phyloP scores from a whole-genome alignment of 2,329 filamentous ascomycete genomes.

The Fusarium equiseti region DNA sequence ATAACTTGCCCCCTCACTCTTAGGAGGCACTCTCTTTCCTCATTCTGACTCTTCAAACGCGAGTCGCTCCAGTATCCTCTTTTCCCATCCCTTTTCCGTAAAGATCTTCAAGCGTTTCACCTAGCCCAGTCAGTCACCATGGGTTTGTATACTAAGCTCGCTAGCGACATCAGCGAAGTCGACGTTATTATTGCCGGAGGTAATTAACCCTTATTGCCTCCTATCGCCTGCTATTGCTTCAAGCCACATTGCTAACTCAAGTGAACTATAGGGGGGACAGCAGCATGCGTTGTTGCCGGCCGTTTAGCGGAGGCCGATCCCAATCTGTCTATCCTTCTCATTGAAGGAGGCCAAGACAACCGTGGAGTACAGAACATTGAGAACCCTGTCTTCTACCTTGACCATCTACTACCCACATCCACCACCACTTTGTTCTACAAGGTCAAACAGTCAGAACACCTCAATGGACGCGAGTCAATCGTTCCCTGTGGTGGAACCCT shows the following conservation, averaged over 20 bases:
- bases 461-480: constrained; percentile 43
- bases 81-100: neutral
- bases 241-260: constrained; percentile 4
- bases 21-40: neutral
- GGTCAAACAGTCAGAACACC: constrained; percentile 39
- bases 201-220: neutral
- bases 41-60: neutral
- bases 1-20: constrained; percentile 14
- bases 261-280: constrained; percentile 46
- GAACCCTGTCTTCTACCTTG: constrained; percentile 47
- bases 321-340: constrained; percentile 47
- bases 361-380: constrained; percentile 45
- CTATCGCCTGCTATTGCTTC: neutral
- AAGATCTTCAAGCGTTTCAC: constrained; percentile 4
- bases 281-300: constrained; percentile 49
- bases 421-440: constrained; percentile 47
- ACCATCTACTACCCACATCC: constrained; percentile 40
- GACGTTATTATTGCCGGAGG: constrained; percentile 42
- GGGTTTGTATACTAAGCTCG: constrained; percentile 39
- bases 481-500: constrained; percentile 48
- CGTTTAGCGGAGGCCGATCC: constrained; percentile 49
- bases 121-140: constrained; percentile 8
- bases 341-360: constrained; percentile 50
- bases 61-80: neutral
- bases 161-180: constrained; percentile 36